A percentile compares a stretch with the other conserved stretches of the same genome.
These are phyloP conservation scores for Erysimum pusillum DNA, from an alignment of 441 rosid genomes.

Conservation along the genomic window DNA sequence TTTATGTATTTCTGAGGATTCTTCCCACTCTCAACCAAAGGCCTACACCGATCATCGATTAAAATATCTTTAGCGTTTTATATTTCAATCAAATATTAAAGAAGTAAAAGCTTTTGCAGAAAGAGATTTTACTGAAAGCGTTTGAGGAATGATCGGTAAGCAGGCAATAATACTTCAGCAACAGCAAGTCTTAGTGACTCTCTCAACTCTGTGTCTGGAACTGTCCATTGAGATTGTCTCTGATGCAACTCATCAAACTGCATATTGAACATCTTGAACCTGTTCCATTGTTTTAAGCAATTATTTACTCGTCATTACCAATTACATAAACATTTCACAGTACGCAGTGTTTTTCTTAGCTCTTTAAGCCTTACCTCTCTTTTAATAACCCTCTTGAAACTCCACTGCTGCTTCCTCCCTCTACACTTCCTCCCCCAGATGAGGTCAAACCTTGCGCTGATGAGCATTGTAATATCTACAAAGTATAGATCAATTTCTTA, in stretches of 20 bases:
- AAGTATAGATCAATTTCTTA: conserved; percentile 4
- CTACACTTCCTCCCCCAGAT: conserved; percentile 86
- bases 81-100: background rate
- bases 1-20: conserved; percentile 83
- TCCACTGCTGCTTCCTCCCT: conserved; percentile 90
- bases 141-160: conserved; percentile 88
- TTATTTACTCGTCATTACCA: conserved; percentile 8
- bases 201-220: conserved; percentile 94
- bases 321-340: background rate
- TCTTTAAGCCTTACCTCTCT: conserved; percentile 66
- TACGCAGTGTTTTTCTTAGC: background rate
- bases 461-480: conserved; percentile 80
- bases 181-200: conserved; percentile 97
- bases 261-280: conserved; percentile 87
- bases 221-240: conserved; percentile 96
- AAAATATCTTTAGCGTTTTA: background rate
- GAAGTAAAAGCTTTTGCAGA: background rate
- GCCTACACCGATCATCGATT: conserved; percentile 55
- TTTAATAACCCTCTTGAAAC: conserved; percentile 88
- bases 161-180: conserved; percentile 97
- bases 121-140: conserved; percentile 74
- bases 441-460: conserved; percentile 91
- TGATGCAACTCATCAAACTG: conserved; percentile 99
- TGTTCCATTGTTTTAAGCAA: conserved; percentile 45
- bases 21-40: conserved; percentile 88